phyloP scores from a whole-genome alignment of 768 basidiomycete genomes.

The Erythrobasidium yunnanense region DNA sequence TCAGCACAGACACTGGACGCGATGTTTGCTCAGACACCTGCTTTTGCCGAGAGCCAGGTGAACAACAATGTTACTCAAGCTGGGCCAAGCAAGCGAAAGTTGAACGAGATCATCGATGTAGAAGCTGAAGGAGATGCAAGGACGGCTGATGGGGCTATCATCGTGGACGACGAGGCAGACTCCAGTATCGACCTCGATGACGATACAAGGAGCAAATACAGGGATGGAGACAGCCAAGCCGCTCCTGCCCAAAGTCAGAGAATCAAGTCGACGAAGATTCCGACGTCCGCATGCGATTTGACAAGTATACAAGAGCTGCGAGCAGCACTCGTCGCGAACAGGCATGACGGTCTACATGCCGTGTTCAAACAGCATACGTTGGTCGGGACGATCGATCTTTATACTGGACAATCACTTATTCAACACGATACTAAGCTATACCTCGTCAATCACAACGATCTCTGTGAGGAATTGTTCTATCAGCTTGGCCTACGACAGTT shows the following conservation, averaged over 20 bases:
- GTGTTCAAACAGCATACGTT: slow-evolving; percentile 79
- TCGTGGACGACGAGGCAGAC: not conserved
- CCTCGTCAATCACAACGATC: slow-evolving; percentile 68
- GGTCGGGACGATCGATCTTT: slow-evolving; percentile 75
- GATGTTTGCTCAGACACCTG: slow-evolving; percentile 56
- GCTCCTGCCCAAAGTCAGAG: not conserved
- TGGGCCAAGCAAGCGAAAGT: slow-evolving; percentile 26
- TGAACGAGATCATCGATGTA: slow-evolving; percentile 42
- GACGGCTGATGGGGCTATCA: not conserved
- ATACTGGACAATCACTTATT: slow-evolving; percentile 63
- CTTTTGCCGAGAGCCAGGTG: not conserved
- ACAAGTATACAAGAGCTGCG: slow-evolving; percentile 64
- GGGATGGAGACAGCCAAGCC: slow-evolving; percentile 42
- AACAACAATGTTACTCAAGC: no score
- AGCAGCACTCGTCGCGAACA: slow-evolving; percentile 42
- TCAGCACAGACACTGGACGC: slow-evolving; percentile 85
- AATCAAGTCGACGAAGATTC: slow-evolving; percentile 44
- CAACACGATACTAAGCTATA: slow-evolving; percentile 83
- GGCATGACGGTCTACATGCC: slow-evolving; percentile 70
- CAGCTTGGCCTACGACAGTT: slow-evolving; percentile 87
- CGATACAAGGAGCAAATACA: slow-evolving; percentile 6
- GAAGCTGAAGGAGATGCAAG: slow-evolving; percentile 47
- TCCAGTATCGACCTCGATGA: not conserved
- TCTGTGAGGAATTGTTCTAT: slow-evolving; percentile 92
- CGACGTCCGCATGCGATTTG: slow-evolving; percentile 64